These are phyloP conservation scores for barley (Hordeum vulgare) DNA, from an alignment of 176 grass and related monocot genomes.

Conservation along the genomic window MorexV3_pseudomolecules_assembly NC_058523.1:533555079-533555578, in stretches of 20 bases:
- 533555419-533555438: not conserved
- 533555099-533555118: conserved; percentile 82
- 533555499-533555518: not conserved
- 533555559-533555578: too few species aligned
- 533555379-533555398: not conserved
- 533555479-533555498: not conserved
- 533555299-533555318: conserved; percentile 80
- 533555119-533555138: conserved; percentile 75
- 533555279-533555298: conserved; percentile 92
- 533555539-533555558: not conserved
- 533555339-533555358: conserved; percentile 26
- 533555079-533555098: conserved; percentile 81
- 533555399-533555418: not conserved
- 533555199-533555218: conserved; percentile 71
- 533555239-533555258: conserved; percentile 73
- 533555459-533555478: not conserved
- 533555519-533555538: not conserved
- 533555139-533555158: conserved; percentile 62
- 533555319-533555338: conserved; percentile 80
- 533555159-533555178: conserved; percentile 67
- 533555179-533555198: conserved; percentile 71
- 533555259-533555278: conserved; percentile 80
- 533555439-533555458: conserved; percentile 17
- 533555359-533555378: not conserved
- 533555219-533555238: conserved; percentile 76